phyloP scores from a whole-genome alignment of 2,329 filamentous ascomycete species.

The Aspergillus arachidicola region DNA sequence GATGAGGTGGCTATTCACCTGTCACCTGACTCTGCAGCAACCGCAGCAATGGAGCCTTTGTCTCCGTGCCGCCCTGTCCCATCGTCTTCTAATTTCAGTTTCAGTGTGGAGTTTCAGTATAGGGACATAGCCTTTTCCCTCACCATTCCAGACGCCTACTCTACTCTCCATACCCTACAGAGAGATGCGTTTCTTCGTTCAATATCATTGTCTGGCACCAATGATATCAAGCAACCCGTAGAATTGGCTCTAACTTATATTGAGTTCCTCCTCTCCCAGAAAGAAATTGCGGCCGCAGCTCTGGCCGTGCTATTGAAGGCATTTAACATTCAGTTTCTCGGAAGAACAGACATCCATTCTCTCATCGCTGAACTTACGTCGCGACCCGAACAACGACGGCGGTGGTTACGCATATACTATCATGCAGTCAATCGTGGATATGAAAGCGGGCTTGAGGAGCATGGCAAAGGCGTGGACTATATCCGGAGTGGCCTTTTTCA shows the following conservation, averaged over 20 bases:
- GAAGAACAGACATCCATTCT: slow-evolving; percentile 18
- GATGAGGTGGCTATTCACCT: neutral
- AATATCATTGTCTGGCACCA: neutral
- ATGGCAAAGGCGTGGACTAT: neutral
- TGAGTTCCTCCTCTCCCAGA: slow-evolving; percentile 11
- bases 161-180: slow-evolving; percentile 5
- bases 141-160: slow-evolving; percentile 4
- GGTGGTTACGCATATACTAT: slow-evolving; percentile 19
- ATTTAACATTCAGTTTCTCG: slow-evolving; percentile 18
- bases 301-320: slow-evolving; percentile 7
- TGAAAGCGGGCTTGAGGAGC: neutral
- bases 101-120: slow-evolving; percentile 10
- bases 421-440: neutral
- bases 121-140: slow-evolving; percentile 6
- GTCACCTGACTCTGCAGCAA: slow-evolving; percentile 11
- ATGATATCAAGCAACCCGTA: neutral
- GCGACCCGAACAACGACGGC: slow-evolving; percentile 5
- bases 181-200: slow-evolving; percentile 13
- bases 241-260: slow-evolving; percentile 16
- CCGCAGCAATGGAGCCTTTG: neutral
- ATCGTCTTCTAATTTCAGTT: neutral
- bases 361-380: slow-evolving; percentile 6
- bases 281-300: neutral
- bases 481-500: slow-evolving; percentile 15
- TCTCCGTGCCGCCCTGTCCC: slow-evolving; percentile 2